These are phyloP conservation scores for Trichoderma semiorbis DNA, from an alignment of 2,329 filamentous ascomycete genomes.

Conservation along the genomic window DNA sequence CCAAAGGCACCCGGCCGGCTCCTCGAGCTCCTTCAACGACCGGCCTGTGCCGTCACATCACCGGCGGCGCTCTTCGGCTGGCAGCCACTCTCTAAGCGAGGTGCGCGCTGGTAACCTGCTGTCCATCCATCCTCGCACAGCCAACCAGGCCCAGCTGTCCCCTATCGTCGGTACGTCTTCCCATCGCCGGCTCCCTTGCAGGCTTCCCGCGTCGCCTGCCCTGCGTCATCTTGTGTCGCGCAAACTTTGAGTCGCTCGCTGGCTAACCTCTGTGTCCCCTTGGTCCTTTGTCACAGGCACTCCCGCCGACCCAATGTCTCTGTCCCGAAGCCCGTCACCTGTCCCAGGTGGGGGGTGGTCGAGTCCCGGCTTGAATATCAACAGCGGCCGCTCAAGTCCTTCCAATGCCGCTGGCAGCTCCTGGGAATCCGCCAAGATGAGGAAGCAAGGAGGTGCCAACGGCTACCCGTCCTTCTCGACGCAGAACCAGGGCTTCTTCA, in stretches of 20 bases:
- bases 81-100: constrained; percentile 30
- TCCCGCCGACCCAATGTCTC: constrained; percentile 65
- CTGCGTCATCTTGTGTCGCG: constrained; percentile 20
- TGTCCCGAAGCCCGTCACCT: constrained; percentile 85
- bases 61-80: constrained; percentile 48
- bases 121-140: constrained; percentile 30
- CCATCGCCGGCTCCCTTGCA: constrained; percentile 2
- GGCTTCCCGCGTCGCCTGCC: constrained; percentile 12
- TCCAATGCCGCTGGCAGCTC: constrained; percentile 52
- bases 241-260: constrained; percentile 14
- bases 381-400: constrained; percentile 68
- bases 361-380: constrained; percentile 72
- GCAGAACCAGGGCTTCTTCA: constrained; percentile 82
- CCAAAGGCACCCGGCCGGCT: constrained; percentile 46
- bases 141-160: constrained; percentile 40
- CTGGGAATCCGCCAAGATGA: constrained; percentile 80
- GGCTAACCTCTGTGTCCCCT: constrained; percentile 28
- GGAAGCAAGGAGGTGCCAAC: constrained; percentile 67
- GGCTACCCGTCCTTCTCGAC: constrained; percentile 77
- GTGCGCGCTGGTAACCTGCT: constrained; percentile 31
- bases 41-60: constrained; percentile 47
- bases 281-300: constrained; percentile 42
- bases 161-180: constrained; percentile 54
- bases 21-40: constrained; percentile 53
- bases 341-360: constrained; percentile 83